Conservation (phyloP, 345 rosid genomes). For the Lumnitzera littorea region DNA sequence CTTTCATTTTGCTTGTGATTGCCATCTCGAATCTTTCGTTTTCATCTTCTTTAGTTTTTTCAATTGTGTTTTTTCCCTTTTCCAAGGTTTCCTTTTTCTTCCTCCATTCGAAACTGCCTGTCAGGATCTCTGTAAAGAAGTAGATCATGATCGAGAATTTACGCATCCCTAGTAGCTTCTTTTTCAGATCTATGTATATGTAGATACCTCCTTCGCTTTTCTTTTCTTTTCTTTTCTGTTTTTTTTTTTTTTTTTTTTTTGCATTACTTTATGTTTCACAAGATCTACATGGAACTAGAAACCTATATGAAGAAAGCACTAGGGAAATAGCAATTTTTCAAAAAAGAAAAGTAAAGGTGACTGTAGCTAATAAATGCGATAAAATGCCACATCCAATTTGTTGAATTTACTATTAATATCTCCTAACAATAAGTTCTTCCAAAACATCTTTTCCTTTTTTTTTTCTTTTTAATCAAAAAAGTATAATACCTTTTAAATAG, state of each 20-base stretch:
- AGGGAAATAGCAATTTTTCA: too few relatives aligned
- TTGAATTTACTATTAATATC: too few relatives aligned
- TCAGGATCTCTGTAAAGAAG: conserved; percentile 11
- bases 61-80: not conserved
- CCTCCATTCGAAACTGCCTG: conserved; percentile 7
- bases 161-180: conserved; percentile 31
- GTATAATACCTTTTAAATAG: too few relatives aligned
- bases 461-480: too few relatives aligned
- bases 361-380: too few relatives aligned
- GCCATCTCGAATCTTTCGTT: conserved; percentile 44
- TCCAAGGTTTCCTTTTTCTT: conserved; percentile 2
- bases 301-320: too few relatives aligned
- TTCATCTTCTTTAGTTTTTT: not conserved
- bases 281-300: not conserved
- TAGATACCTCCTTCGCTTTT: not conserved
- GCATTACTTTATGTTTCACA: not conserved
- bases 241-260: not conserved
- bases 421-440: too few relatives aligned
- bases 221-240: not conserved
- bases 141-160: conserved; percentile 20
- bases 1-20: conserved; percentile 33
- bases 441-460: too few relatives aligned
- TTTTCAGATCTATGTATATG: conserved; percentile 4
- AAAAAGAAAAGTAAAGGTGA: too few relatives aligned
- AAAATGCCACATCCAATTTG: too few relatives aligned